Percentiles rank a stretch among this genome's conserved stretches.
Conservation (phyloP, 495 filamentous ascomycete genomes). For the Xylaria grammica region DNA sequence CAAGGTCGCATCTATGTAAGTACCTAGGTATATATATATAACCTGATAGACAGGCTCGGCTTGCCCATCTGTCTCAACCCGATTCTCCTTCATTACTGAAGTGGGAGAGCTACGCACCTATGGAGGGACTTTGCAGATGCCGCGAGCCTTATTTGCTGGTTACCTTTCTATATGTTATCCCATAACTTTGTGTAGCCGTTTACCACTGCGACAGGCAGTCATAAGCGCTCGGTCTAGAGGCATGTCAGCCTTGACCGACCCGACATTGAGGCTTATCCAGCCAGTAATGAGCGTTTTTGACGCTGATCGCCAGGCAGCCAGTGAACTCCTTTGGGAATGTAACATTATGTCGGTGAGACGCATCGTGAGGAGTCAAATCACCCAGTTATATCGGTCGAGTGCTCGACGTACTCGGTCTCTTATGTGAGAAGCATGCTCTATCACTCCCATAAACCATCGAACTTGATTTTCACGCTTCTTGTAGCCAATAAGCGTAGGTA, state of each 20-base stretch:
- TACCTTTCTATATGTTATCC: too few relatives aligned
- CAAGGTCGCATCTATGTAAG: too few relatives aligned
- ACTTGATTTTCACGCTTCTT: neutral
- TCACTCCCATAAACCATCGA: neutral
- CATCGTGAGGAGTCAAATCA: neutral
- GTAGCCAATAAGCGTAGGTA: neutral
- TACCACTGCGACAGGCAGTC: neutral
- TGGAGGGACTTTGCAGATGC: too few relatives aligned
- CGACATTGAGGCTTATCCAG: neutral
- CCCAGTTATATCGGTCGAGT: neutral
- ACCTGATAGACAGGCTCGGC: too few relatives aligned
- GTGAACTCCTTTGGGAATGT: neutral
- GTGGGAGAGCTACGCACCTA: too few relatives aligned
- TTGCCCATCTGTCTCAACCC: too few relatives aligned
- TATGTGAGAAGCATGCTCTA: neutral
- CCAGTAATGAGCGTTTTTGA: neutral
- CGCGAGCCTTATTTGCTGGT: too few relatives aligned
- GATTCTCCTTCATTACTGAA: too few relatives aligned
- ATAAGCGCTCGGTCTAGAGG: conserved; percentile 10
- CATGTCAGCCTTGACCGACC: conserved; percentile 13
- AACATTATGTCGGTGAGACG: conserved; percentile 7
- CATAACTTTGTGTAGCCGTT: neutral
- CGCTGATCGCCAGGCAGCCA: neutral
- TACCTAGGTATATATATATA: too few relatives aligned
- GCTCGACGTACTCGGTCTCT: neutral